Evolutionary conservation across 495 filamentous ascomycete genomes (phyloP).

Genomic region (Podospora fimiseda): DNA sequence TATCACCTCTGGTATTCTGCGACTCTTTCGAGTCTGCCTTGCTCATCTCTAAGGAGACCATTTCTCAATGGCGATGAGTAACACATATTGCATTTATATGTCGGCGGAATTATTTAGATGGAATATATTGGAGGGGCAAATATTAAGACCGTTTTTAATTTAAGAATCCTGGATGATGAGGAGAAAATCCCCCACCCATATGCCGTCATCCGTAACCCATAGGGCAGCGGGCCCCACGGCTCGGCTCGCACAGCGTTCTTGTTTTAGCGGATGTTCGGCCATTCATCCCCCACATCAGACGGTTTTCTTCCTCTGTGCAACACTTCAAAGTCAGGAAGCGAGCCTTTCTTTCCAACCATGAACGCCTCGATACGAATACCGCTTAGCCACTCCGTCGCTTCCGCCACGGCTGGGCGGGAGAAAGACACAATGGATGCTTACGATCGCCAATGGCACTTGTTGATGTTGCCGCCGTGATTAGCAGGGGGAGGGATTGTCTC

Average conservation of each 20-base stretch:
- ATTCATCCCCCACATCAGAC: background rate
- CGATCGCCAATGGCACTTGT: no score
- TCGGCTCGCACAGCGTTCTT: slow-evolving; percentile 1
- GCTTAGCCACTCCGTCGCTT: background rate
- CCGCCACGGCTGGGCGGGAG: background rate
- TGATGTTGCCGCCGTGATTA: background rate
- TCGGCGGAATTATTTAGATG: no score
- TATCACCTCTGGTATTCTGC: no score
- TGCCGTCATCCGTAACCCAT: background rate
- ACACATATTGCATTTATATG: no score
- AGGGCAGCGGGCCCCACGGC: background rate
- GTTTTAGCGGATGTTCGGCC: background rate
- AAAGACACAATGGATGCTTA: background rate
- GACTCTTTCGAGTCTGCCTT: no score
- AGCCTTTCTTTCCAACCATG: background rate
- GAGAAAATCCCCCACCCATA: no score
- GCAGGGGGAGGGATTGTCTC: background rate
- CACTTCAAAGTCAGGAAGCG: background rate
- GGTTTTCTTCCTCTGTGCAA: background rate
- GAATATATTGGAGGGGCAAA: no score
- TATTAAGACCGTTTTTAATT: no score
- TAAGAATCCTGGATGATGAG: no score
- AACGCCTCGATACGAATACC: background rate
- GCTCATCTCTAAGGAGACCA: no score
- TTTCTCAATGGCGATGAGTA: no score